Evolutionary conservation across 129 eudicot genomes (phyloP), one percentile per base, ranked within the genome.

Genomic region (Glebionis coronaria): DNA sequence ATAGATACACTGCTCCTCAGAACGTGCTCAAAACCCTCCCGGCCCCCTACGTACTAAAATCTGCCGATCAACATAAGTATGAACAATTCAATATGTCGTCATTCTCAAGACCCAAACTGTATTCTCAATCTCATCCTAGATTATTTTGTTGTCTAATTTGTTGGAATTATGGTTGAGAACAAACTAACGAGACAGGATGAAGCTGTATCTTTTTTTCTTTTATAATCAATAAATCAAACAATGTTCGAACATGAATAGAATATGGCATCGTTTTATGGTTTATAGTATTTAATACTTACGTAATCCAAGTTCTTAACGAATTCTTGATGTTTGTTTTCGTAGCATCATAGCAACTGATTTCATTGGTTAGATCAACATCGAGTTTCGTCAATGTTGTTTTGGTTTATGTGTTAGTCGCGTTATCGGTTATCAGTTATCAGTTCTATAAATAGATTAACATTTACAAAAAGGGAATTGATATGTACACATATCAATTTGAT

Each of bases 151-250:
- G 3, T 55, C 3, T 55, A 13, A 6, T 69, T 51, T 25, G 4
- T 21, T 56, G 6, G 18, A 42, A 16, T 44, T 25, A 3, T 5
- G 57, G 46, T 57, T 25, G 51, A 44, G 46, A 31, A 56, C 56
- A 70, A 57, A 70, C 67, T 44, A 70, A 46, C 50, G 52, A 70
- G 74, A 58, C 49, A 31, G 10, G 20, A 35, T 10, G 40, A 68
- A 56, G 40, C 29, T 42, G 4, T 56, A 46, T 2, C 19, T 12
- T 46, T n/a, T n/a, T 25, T 72, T 13, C 40, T 53, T 52, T 14
- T 51, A 71, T 63, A 47, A 35, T 44, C 35, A 44, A 0, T 11
- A 51, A 5, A 38, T 9, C 16, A 62, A 56, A 72, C 55, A 51
- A 42, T 63, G 56, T 18, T 72, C 70, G 3, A 53, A 53, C 14